These are phyloP conservation scores for Speleostelium caveatum DNA, from an alignment of 78 protist genomes.

Conservation along the genomic window DNA sequence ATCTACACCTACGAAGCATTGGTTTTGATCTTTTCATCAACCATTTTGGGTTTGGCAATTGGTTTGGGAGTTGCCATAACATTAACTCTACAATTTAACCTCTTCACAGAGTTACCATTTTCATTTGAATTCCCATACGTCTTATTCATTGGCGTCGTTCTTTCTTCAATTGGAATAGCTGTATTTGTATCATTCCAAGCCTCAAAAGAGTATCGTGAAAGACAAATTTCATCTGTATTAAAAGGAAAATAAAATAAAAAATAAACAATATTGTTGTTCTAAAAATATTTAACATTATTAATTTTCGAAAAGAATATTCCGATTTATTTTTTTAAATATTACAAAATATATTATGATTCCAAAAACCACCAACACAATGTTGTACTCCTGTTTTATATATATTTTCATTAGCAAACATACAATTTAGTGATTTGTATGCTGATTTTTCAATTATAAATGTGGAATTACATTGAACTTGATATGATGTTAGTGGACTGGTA, in stretches of 20 bases:
- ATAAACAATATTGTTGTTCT: background rate
- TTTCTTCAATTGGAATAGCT: slow-evolving; percentile 78
- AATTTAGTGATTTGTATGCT: background rate
- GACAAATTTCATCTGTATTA: slow-evolving; percentile 81
- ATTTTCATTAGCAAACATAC: background rate
- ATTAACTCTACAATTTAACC: slow-evolving; percentile 88
- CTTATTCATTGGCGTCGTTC: slow-evolving; percentile 81
- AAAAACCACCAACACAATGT: background rate
- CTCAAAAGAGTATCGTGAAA: slow-evolving; percentile 42
- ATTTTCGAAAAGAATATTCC: background rate
- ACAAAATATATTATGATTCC: background rate
- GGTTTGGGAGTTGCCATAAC: slow-evolving; percentile 86
- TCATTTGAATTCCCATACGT: slow-evolving; percentile 87
- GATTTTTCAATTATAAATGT: background rate
- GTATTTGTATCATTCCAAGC: slow-evolving; percentile 87
- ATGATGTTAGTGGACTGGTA: background rate
- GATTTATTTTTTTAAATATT: background rate
- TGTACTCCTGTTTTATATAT: background rate
- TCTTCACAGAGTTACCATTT: slow-evolving; percentile 94
- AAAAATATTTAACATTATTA: background rate
- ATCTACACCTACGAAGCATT: slow-evolving; percentile 90
- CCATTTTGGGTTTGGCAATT: slow-evolving; percentile 41
- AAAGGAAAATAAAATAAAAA: slow-evolving; percentile 80
- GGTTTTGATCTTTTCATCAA: slow-evolving; percentile 64
- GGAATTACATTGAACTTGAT: slow-evolving; percentile 3